Evolutionary conservation across 2,329 filamentous ascomycete genomes (phyloP).

Genomic region (Talaromyces sp.): DNA sequence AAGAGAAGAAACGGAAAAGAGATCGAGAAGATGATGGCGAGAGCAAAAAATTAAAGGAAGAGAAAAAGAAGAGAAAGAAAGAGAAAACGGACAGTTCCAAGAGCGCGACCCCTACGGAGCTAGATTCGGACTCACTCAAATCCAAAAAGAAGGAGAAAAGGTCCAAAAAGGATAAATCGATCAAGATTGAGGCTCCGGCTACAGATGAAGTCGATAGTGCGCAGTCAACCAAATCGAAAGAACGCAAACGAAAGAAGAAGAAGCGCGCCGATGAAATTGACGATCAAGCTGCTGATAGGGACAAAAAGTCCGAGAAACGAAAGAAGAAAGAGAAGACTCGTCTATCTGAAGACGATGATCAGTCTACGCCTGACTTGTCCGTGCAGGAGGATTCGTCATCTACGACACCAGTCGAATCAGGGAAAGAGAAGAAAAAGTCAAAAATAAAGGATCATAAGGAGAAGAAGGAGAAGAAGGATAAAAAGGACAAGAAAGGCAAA

Average conservation of each 20-base stretch:
- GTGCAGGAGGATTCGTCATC: conserved; percentile 6
- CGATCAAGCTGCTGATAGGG: not conserved
- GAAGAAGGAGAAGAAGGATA: conserved; percentile 27
- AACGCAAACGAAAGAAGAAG: conserved; percentile 19
- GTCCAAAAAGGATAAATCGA: conserved; percentile 16
- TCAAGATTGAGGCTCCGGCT: not conserved
- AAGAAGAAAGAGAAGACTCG: conserved; percentile 20
- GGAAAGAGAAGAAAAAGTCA: conserved; percentile 17
- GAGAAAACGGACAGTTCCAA: conserved; percentile 12
- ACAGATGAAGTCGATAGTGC: conserved; percentile 21
- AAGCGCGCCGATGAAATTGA: not conserved
- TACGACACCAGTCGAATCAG: conserved; percentile 12
- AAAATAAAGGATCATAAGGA: conserved; percentile 23
- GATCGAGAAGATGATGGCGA: conserved; percentile 23
- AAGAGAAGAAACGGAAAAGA: conserved; percentile 34
- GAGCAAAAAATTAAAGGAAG: conserved; percentile 22
- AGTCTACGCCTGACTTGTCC: not conserved
- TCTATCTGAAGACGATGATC: not conserved
- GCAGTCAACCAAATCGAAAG: conserved; percentile 22
- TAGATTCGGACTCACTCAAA: not conserved
- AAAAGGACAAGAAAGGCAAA: conserved; percentile 31
- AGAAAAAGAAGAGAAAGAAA: conserved; percentile 23
- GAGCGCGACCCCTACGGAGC: not conserved
- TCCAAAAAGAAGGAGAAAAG: conserved; percentile 14
- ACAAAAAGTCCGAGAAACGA: conserved; percentile 2